A percentile compares a stretch with the other conserved stretches of the same genome.
phyloP scores from a whole-genome alignment of 768 basidiomycete species.

The Ramaria sp. region DNA sequence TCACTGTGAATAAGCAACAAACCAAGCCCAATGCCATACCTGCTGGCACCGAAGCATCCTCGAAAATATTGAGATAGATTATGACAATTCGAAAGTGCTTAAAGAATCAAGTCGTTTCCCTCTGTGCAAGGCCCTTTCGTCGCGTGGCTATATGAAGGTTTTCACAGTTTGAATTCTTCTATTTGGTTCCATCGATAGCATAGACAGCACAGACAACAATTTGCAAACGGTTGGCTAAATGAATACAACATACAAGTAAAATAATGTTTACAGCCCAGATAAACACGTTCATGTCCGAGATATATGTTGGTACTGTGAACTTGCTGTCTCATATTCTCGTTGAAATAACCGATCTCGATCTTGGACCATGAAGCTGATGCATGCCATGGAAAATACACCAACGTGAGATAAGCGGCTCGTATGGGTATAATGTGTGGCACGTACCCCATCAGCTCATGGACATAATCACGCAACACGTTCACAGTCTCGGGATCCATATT shows the following conservation, averaged over 20 bases:
- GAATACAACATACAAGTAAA: slow-evolving; percentile 3
- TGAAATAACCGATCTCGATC: slow-evolving; percentile 68
- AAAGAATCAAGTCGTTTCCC: no score
- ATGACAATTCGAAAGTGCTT: no score
- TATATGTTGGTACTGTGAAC: slow-evolving; percentile 71
- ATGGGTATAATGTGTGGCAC: slow-evolving; percentile 13
- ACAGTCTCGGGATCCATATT: slow-evolving; percentile 88
- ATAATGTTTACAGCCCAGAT: neutral
- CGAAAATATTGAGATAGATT: no score
- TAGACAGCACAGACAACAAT: no score
- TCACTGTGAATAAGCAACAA: no score
- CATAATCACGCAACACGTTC: slow-evolving; percentile 73
- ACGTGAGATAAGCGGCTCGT: neutral
- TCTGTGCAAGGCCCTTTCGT: no score
- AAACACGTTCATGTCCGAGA: slow-evolving; percentile 46
- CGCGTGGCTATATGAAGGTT: no score
- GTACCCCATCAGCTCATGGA: slow-evolving; percentile 77
- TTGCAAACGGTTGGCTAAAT: neutral
- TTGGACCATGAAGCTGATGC: slow-evolving; percentile 61
- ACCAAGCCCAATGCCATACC: no score
- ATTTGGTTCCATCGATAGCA: no score
- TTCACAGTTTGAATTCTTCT: no score
- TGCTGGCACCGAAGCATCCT: no score
- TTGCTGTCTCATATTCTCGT: slow-evolving; percentile 68
- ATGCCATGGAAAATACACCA: neutral